Percentiles rank a stretch among this genome's conserved stretches.
phyloP scores from a whole-genome alignment of 345 rosid species.

The Ceriops tagal region DNA sequence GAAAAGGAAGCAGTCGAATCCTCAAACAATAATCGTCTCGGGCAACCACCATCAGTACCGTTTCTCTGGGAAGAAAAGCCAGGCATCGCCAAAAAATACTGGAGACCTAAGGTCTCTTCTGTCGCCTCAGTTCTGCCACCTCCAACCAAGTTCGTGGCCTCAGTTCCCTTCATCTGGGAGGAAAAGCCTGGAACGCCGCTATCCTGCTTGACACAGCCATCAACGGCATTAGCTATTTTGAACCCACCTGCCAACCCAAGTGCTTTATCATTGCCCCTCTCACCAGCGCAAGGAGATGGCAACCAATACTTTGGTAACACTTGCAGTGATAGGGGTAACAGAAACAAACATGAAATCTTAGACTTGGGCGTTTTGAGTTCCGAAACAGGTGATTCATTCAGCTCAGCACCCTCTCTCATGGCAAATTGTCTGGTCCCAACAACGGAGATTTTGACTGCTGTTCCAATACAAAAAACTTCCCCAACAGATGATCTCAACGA shows the following conservation, averaged over 20 bases:
- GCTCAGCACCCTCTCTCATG: conserved; percentile 50
- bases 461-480: conserved; percentile 33
- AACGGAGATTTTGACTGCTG: conserved; percentile 31
- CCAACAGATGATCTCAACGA: conserved; percentile 21
- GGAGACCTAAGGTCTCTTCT: conserved; percentile 49
- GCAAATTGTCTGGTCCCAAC: conserved; percentile 42
- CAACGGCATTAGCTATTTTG: conserved; percentile 10
- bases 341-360: conserved; percentile 10
- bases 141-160: conserved; percentile 59
- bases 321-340: conserved; percentile 5
- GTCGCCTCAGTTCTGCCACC: conserved; percentile 29
- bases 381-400: conserved; percentile 49
- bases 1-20: conserved; percentile 17
- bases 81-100: conserved; percentile 66
- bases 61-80: conserved; percentile 85
- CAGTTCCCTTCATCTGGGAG: conserved; percentile 80
- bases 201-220: conserved; percentile 29
- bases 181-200: conserved; percentile 66
- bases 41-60: conserved; percentile 73
- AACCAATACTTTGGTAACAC: conserved; percentile 8
- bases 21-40: conserved; percentile 37
- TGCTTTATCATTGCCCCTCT: conserved; percentile 35
- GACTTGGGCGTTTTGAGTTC: conserved; percentile 35
- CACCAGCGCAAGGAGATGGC: conserved; percentile 18
- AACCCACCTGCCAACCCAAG: conserved; percentile 19